Conservation (phyloP, 441 rosid species). For the Hypseocharis bilobata region DNA sequence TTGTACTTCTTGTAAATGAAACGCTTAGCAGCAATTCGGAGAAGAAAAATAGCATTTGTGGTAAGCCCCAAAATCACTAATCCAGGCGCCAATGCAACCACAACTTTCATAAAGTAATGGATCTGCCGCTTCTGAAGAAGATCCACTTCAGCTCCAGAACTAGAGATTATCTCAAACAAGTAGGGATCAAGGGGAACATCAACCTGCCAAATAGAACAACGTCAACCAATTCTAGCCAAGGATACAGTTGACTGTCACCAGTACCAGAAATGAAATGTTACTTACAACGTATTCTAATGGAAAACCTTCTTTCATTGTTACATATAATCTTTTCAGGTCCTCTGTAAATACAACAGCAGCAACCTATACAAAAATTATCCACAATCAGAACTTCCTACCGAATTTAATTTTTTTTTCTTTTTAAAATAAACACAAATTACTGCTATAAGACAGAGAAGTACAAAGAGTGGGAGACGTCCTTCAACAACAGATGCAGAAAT, state of each 20-base stretch:
- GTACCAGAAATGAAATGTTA: conserved; percentile 14
- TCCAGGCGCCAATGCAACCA: conserved; percentile 71
- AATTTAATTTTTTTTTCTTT: too few species aligned
- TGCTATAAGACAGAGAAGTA: not conserved
- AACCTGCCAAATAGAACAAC: conserved; percentile 42
- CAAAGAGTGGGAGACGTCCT: not conserved
- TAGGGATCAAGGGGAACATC: conserved; percentile 90
- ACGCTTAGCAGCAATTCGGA: conserved; percentile 64
- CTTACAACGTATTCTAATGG: conserved; percentile 88
- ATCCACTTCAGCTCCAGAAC: conserved; percentile 88
- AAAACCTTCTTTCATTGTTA: conserved; percentile 94
- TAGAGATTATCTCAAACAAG: conserved; percentile 73
- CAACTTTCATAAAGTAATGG: conserved; percentile 80
- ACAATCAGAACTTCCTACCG: not conserved
- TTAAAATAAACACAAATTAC: not conserved
- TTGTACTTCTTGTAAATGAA: conserved; percentile 78
- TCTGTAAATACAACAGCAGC: conserved; percentile 92
- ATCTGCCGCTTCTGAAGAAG: conserved; percentile 82
- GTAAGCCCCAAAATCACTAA: conserved; percentile 68
- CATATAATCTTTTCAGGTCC: conserved; percentile 76
- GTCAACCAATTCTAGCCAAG: conserved; percentile 19
- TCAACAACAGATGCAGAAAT: not conserved
- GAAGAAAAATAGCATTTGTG: conserved; percentile 70
- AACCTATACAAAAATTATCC: conserved; percentile 43
- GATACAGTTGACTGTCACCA: not conserved